Conservation (phyloP, 805 yeast species). For the Lipomyces anomalus region DNA sequence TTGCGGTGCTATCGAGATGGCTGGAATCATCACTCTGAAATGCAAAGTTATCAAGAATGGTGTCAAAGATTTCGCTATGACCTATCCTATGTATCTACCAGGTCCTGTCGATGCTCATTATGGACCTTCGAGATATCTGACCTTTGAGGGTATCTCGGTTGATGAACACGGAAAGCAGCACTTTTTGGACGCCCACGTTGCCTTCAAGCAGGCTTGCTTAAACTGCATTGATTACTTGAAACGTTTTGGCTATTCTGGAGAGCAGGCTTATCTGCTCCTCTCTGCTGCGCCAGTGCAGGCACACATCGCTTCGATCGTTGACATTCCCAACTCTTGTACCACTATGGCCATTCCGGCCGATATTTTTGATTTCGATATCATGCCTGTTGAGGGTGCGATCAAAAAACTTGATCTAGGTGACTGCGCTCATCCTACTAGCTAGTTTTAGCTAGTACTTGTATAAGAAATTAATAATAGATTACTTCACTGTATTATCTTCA, state of each 20-base stretch:
- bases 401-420: slow-evolving; percentile 7
- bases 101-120: slow-evolving; percentile 46
- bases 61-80: slow-evolving; percentile 38
- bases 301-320: slow-evolving; percentile 48
- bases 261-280: slow-evolving; percentile 44
- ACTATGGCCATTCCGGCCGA: slow-evolving; percentile 49
- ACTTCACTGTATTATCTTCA: too few relatives aligned
- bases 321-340: slow-evolving; percentile 49
- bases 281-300: slow-evolving; percentile 48
- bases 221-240: slow-evolving; percentile 47
- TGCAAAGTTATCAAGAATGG: slow-evolving; percentile 42
- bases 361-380: slow-evolving; percentile 44
- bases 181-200: slow-evolving; percentile 44
- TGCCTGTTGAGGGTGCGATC: slow-evolving; percentile 21
- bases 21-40: slow-evolving; percentile 43
- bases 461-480: too few relatives aligned
- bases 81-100: slow-evolving; percentile 44
- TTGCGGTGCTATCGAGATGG: slow-evolving; percentile 52
- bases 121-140: slow-evolving; percentile 45
- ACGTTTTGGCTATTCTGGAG: slow-evolving; percentile 47
- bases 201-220: slow-evolving; percentile 46
- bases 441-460: too few relatives aligned
- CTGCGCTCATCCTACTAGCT: slow-evolving; percentile 13
- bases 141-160: slow-evolving; percentile 51
- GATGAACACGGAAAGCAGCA: slow-evolving; percentile 45